phyloP scores from a whole-genome alignment of 2,329 filamentous ascomycete species.

The Pseudogymnoascus verrucosus region DNA sequence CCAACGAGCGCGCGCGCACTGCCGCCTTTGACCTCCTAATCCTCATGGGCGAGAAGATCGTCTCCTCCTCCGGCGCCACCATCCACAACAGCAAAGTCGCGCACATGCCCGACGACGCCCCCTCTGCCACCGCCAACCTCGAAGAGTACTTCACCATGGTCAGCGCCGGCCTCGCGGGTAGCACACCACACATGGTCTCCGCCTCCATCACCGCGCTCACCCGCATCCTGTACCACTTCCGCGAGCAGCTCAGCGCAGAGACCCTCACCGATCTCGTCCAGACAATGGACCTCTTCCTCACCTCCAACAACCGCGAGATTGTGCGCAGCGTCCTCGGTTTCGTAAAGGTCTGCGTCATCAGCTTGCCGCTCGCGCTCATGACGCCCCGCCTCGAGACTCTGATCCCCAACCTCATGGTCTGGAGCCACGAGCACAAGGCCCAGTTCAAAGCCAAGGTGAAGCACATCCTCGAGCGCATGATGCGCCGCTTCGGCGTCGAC shows the following conservation, averaged over 20 bases:
- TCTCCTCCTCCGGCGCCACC: conserved; percentile 52
- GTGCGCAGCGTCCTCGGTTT: conserved; percentile 92
- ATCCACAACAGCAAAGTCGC: conserved; percentile 83
- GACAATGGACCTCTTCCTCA: conserved; percentile 92
- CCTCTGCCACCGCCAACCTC: conserved; percentile 68
- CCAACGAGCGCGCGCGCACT: conserved; percentile 88
- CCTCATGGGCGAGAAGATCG: conserved; percentile 76
- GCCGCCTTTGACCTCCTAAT: conserved; percentile 87
- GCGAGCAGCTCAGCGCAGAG: conserved; percentile 56
- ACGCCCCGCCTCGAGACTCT: conserved; percentile 67
- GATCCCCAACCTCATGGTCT: conserved; percentile 85
- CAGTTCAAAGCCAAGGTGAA: conserved; percentile 97
- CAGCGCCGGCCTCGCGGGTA: conserved; percentile 85
- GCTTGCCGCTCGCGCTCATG: conserved; percentile 71
- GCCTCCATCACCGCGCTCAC: conserved; percentile 93
- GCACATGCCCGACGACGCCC: conserved; percentile 76
- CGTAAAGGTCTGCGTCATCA: conserved; percentile 90
- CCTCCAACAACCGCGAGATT: conserved; percentile 93
- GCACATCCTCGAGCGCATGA: conserved; percentile 92
- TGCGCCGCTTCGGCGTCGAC: conserved; percentile 81
- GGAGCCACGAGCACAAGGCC: conserved; percentile 97
- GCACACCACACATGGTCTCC: conserved; percentile 93
- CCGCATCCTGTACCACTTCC: conserved; percentile 89
- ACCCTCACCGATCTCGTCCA: conserved; percentile 79
- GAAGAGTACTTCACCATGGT: conserved; percentile 99